Conservation (phyloP, 345 rosid species). For the Litchi chinensis region DNA sequence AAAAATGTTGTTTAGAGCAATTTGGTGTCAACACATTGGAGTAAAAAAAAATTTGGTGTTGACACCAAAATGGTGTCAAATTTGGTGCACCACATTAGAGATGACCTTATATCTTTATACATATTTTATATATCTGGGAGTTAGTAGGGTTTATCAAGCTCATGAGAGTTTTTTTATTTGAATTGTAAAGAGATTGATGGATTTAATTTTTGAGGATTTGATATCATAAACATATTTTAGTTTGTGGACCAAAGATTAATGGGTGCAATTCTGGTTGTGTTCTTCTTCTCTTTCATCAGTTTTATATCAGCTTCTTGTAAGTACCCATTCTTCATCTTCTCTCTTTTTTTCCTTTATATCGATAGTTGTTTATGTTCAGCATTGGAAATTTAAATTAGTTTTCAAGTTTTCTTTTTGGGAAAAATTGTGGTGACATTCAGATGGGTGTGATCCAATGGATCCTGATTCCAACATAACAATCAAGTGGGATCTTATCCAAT, state of each 20-base stretch:
- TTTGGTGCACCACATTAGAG: too few relatives aligned
- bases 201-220: too few relatives aligned
- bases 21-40: too few relatives aligned
- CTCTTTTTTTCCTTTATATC: background rate
- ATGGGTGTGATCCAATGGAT: slow-evolving; percentile 87
- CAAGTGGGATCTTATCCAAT: slow-evolving; percentile 77
- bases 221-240: background rate
- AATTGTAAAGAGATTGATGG: too few relatives aligned
- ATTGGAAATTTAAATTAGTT: background rate
- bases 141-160: too few relatives aligned
- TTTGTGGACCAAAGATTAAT: slow-evolving; percentile 27
- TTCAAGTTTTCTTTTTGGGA: slow-evolving; percentile 4
- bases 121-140: too few relatives aligned
- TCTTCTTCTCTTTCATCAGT: slow-evolving; percentile 24
- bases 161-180: too few relatives aligned
- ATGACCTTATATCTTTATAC: too few relatives aligned
- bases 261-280: slow-evolving; percentile 25
- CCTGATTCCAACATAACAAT: slow-evolving; percentile 69
- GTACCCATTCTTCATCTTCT: slow-evolving; percentile 6
- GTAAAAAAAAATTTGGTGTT: too few relatives aligned
- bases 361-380: too few relatives aligned
- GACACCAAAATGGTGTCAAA: too few relatives aligned
- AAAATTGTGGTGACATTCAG: slow-evolving; percentile 40
- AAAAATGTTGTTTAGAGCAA: too few relatives aligned
- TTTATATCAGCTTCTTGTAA: slow-evolving; percentile 45